Conservation (phyloP, 306 rosid species). For the Crataegus laevigata region DNA sequence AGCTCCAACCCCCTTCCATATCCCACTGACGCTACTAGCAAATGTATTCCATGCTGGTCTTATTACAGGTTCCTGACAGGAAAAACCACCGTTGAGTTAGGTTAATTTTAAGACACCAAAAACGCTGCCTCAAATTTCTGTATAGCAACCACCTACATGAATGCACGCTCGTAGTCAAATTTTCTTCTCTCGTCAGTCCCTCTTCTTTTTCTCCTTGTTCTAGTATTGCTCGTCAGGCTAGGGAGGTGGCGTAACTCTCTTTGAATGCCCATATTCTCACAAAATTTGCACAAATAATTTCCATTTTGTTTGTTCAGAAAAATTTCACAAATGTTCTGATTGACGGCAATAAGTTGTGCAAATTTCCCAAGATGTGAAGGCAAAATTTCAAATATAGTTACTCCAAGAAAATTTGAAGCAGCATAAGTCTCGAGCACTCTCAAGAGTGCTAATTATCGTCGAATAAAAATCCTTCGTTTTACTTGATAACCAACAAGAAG, state of each 20-base stretch:
- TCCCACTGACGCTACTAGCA: slow-evolving; percentile 86
- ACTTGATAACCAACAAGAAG: background rate
- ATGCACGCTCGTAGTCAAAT: background rate
- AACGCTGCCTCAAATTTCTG: background rate
- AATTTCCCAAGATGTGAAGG: background rate
- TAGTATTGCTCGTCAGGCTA: background rate
- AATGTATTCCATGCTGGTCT: slow-evolving; percentile 87
- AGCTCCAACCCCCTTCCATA: slow-evolving; percentile 96
- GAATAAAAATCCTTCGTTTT: background rate
- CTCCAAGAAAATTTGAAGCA: background rate
- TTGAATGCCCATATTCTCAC: background rate
- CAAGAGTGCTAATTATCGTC: background rate
- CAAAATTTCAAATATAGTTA: background rate
- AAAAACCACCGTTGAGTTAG: background rate
- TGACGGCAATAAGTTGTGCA: background rate
- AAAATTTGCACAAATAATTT: background rate
- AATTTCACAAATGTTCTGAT: background rate
- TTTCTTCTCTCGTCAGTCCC: background rate
- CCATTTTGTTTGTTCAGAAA: background rate
- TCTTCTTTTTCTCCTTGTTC: background rate
- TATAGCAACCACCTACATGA: background rate
- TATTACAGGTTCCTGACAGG: slow-evolving; percentile 90
- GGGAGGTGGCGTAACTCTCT: background rate
- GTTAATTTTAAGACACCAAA: background rate
- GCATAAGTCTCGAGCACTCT: background rate